Evolutionary conservation across 345 rosid species (phyloP).

Genomic region (Microthlaspi erraticum): DNA sequence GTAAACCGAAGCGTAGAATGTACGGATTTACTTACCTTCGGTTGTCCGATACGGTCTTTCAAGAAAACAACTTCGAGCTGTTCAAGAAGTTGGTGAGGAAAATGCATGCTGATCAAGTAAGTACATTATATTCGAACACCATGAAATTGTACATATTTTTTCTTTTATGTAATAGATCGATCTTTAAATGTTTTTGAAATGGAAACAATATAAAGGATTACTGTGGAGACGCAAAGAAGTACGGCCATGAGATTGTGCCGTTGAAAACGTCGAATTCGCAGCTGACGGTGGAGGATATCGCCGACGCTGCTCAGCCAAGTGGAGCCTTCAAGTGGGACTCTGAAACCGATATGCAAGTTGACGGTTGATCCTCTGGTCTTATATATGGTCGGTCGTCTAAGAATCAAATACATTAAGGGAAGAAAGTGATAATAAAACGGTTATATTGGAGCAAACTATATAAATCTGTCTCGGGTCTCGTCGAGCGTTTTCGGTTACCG

Average conservation of each 20-base stretch:
- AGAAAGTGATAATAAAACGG: conserved; percentile 8
- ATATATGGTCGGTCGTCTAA: not conserved
- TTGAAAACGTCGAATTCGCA: conserved; percentile 54
- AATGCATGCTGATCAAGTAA: conserved; percentile 88
- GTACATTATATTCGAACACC: conserved; percentile 2
- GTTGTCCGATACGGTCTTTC: conserved; percentile 55
- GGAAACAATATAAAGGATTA: conserved; percentile 36
- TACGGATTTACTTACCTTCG: conserved; percentile 78
- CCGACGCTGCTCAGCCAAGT: conserved; percentile 61
- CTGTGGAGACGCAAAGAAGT: conserved; percentile 54
- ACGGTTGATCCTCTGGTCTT: conserved; percentile 24
- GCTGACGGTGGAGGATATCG: conserved; percentile 56
- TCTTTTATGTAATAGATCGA: not conserved
- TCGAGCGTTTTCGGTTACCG: conserved; percentile 4
- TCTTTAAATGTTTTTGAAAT: conserved; percentile 17
- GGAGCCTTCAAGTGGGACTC: conserved; percentile 71
- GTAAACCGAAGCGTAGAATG: conserved; percentile 62
- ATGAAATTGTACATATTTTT: no score
- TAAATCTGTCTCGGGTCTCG: not conserved
- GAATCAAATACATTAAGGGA: not conserved
- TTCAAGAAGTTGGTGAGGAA: conserved; percentile 79
- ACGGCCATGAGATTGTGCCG: conserved; percentile 57
- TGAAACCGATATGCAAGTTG: conserved; percentile 68
- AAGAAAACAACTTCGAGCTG: conserved; percentile 53
- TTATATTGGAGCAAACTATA: no score